Base-by-base conservation (phyloP, 176 grass and related monocot species). In the Urochloa ruziziensis region DNA sequence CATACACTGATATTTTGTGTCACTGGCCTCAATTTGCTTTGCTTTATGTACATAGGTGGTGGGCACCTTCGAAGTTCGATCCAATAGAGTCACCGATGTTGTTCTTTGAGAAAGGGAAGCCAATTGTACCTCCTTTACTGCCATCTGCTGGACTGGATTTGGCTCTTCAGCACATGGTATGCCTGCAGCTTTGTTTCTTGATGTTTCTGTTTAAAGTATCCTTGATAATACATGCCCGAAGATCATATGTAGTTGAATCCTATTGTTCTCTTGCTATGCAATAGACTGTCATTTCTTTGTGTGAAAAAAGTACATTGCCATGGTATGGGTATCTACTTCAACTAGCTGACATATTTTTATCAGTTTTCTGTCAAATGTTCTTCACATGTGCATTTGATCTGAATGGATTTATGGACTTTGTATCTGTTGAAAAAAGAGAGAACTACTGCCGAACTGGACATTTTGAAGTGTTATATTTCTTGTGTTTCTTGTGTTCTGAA, bases 21-120 rank as follows among this genome's bases (percentile, higher is more conserved):
- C 15, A 11, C 46, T 51, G 32, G 7, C 56, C n/a, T 66, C 30
- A 83, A 56, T 46, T 17, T 80, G 5, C 36, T 75, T 80, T 86
- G 10, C n/a, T 80, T 59, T 37, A 19, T 44, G 19, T 78, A 16
- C 67, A 78, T 42, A 95, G 96, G 93, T 98, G 96, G 96, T 98
- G 89, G 89, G 86, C 93, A 43, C 84, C 93, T 80, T 93, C 93
- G 15, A 98, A 95, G 69, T 98, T 98, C 73, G 86, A 98, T 91
- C 93, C 91, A 30, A 39, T 84, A 78, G 36, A 85, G 34, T 98
- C 87, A 33, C 96, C 96, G 10, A 90, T 98, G 96, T 59, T 98
- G 49, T 98, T 98, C 74, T 95, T 93, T 84, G 88, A 95, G 79
- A 95, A 95, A 34, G 92, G 93, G 11, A 68, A 24, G 30, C 93